phyloP scores from a whole-genome alignment of 352 stramenopile genomes.

The Thalassiosira sp. region DNA sequence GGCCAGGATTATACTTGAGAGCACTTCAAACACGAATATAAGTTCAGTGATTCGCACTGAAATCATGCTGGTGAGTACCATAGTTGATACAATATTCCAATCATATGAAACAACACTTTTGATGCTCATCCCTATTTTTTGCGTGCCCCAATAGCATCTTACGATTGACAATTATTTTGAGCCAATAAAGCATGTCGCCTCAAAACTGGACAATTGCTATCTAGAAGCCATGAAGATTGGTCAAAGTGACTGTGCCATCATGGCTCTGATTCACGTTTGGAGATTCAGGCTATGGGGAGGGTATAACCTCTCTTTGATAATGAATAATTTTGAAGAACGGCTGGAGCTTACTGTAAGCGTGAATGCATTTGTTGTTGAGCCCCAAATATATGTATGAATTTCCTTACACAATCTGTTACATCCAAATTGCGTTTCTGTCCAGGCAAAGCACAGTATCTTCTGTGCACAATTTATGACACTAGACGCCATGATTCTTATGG shows the following conservation, averaged over 20 bases:
- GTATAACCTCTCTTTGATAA: not conserved
- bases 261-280: not conserved
- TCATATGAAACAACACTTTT: not conserved
- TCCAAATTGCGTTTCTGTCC: not conserved
- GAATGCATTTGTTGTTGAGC: too few species aligned
- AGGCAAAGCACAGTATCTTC: not conserved
- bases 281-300: not conserved
- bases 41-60: not conserved
- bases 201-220: constrained; percentile 7
- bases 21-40: constrained; percentile 7
- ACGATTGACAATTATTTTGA: constrained; percentile 20
- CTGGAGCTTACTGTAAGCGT: not conserved
- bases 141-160: constrained; percentile 8
- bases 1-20: constrained; percentile 6
- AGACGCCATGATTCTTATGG: not conserved
- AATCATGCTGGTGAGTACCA: constrained; percentile 10
- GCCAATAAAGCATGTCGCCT: not conserved
- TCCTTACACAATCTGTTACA: not conserved
- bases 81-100: not conserved
- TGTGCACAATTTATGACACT: not conserved
- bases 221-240: constrained; percentile 10
- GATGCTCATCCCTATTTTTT: not conserved
- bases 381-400: too few species aligned
- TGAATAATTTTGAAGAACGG: not conserved
- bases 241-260: constrained; percentile 12